Evolutionary conservation across 2,329 filamentous ascomycete species (phyloP).

Genomic region (Stenocarpella maydis): DNA sequence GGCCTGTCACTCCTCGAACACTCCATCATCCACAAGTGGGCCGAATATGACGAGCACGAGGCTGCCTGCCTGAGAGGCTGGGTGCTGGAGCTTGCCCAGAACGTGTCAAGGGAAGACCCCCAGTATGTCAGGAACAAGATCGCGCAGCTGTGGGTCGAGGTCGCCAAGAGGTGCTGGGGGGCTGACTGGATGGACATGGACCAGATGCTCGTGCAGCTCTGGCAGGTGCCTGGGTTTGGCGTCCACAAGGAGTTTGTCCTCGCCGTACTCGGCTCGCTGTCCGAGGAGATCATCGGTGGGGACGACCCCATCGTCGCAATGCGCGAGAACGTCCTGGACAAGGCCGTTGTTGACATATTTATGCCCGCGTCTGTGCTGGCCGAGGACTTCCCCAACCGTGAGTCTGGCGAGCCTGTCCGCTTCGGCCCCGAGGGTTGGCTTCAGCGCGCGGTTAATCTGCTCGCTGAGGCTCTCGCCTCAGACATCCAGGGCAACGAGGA

Average conservation of each 20-base stretch:
- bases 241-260: slow-evolving; percentile 86
- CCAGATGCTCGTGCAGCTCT: slow-evolving; percentile 78
- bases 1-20: slow-evolving; percentile 92
- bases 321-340: slow-evolving; percentile 83
- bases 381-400: slow-evolving; percentile 79
- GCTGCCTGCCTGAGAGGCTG: slow-evolving; percentile 74
- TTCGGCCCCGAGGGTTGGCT: slow-evolving; percentile 89
- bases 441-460: slow-evolving; percentile 75
- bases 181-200: slow-evolving; percentile 97
- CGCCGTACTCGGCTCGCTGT: slow-evolving; percentile 87
- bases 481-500: slow-evolving; percentile 71
- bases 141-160: slow-evolving; percentile 91
- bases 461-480: slow-evolving; percentile 75
- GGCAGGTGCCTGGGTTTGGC: slow-evolving; percentile 72
- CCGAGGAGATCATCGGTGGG: slow-evolving; percentile 91
- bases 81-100: slow-evolving; percentile 80
- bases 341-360: slow-evolving; percentile 92
- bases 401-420: slow-evolving; percentile 73
- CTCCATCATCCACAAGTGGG: slow-evolving; percentile 85
- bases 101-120: slow-evolving; percentile 76
- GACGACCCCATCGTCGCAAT: slow-evolving; percentile 88
- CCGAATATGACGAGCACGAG: slow-evolving; percentile 74
- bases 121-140: slow-evolving; percentile 91
- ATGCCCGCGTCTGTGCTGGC: slow-evolving; percentile 79
- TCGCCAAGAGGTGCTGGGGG: slow-evolving; percentile 94